Conservation (phyloP, 2,329 filamentous ascomycete species). For the Aspergillus spinulosporus region DNA sequence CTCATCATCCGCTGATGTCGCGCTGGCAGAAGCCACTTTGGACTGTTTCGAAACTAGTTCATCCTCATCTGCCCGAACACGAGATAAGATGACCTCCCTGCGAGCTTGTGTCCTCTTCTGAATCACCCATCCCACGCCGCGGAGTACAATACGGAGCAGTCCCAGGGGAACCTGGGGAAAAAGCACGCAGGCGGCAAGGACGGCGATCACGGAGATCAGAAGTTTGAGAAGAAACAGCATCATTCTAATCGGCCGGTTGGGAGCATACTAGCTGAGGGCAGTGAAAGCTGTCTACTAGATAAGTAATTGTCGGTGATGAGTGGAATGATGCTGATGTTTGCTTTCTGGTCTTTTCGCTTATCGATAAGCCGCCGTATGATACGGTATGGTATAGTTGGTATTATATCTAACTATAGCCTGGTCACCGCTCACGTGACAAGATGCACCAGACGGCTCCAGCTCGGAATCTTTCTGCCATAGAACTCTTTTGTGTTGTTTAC, state of each 20-base stretch:
- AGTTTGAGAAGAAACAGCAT: conserved; percentile 39
- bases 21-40: conserved; percentile 24
- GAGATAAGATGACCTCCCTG: conserved; percentile 54
- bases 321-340: conserved; percentile 12
- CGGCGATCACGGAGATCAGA: conserved; percentile 33
- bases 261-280: conserved; percentile 4
- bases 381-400: neutral
- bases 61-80: conserved; percentile 48
- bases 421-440: conserved; percentile 15
- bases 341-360: conserved; percentile 16
- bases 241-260: conserved; percentile 13
- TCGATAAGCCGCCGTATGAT: conserved; percentile 13
- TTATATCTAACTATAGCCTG: neutral
- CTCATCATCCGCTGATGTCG: conserved; percentile 52
- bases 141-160: conserved; percentile 38
- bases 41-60: conserved; percentile 25
- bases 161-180: conserved; percentile 37
- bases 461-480: conserved; percentile 9
- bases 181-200: conserved; percentile 36
- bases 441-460: neutral
- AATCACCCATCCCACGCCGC: conserved; percentile 60
- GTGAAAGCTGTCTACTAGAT: neutral
- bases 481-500: conserved; percentile 9
- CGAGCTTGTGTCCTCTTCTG: conserved; percentile 64
- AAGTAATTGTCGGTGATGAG: neutral